Evolutionary conservation across 495 filamentous ascomycete genomes (phyloP), one percentile per base, ranked within the genome.

Genomic region (Astrothelium subdiscretum): DNA sequence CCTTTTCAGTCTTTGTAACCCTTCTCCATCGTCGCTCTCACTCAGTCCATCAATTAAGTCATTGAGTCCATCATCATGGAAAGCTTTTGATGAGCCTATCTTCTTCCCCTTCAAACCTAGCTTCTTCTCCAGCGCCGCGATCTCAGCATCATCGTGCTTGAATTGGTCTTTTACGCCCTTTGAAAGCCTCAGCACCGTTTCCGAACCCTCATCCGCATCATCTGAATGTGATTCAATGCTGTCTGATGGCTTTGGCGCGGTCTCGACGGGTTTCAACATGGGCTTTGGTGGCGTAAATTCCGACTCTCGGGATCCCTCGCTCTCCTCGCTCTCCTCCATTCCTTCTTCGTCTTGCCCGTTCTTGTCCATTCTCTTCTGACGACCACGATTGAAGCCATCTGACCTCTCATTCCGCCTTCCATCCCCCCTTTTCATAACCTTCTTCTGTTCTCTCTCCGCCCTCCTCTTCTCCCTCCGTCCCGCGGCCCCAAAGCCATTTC

Each of bases 41-140:
- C 78, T 81, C 32, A 95, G 61, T 8, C 86, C 89, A n/a, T 83
- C 87, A 54, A 97, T 73, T 27, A 97, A 71, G 61, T 87, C 85
- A 44, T 87, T 89, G 15, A 97, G 74, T 0, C 92, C 95, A 70
- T 96, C 92, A 8, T 97, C 90, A n/a, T 81, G 78, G 62, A 89
- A 91, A 0, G 84, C 79, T 67, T 90, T 87, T 0, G 89, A 84
- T 27, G 24, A 27, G 15, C 87, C 73, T 48, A 81, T 85, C 63
- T 87, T 92, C 59, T 87, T 88, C 22, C 83, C 83, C 72, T 88
- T 96, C 13, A 97, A 75, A 1, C 92, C 92, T 40, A 98, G 78
- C 69, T 89, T 95, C 76, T 85, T 90, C 75, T 98, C 95, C 62
- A 97, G 73, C 10, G 85, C 88, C 18, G 87, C 85, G 68, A 98